Conservation (phyloP, 2,329 filamentous ascomycete genomes). For the Beauveria sp. region DNA sequence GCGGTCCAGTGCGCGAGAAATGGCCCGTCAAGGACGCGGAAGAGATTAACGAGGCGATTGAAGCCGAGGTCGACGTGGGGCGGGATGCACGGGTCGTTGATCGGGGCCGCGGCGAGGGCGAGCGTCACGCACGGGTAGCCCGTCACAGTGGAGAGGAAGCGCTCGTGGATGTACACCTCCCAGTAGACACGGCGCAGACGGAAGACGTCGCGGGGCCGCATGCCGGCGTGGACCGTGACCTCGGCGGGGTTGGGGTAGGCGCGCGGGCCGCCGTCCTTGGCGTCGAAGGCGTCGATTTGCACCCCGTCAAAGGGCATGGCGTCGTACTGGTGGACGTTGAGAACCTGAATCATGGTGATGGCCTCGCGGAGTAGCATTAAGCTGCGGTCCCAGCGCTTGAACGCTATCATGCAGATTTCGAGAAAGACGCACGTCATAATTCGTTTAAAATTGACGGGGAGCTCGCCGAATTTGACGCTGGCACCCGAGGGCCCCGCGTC, state of each 20-base stretch:
- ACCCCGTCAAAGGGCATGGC: background rate
- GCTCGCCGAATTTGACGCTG: conserved; percentile 30
- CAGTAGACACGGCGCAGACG: conserved; percentile 42
- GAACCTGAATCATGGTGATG: conserved; percentile 36
- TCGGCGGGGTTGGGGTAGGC: background rate
- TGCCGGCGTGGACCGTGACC: background rate
- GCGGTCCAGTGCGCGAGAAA: conserved; percentile 31
- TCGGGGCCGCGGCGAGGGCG: conserved; percentile 24
- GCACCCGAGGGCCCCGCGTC: conserved; percentile 17
- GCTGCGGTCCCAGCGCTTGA: conserved; percentile 39
- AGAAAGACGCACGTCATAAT: conserved; percentile 46
- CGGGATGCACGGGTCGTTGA: conserved; percentile 26
- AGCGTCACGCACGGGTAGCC: conserved; percentile 33
- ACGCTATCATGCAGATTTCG: conserved; percentile 43
- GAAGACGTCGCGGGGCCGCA: conserved; percentile 1
- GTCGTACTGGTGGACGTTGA: conserved; percentile 34
- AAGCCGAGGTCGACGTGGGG: conserved; percentile 30
- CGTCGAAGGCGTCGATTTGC: background rate
- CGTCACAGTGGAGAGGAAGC: conserved; percentile 45
- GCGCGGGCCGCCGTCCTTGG: background rate
- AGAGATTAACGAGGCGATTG: conserved; percentile 30
- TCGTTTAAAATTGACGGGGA: conserved; percentile 34
- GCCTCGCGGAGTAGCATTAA: conserved; percentile 44
- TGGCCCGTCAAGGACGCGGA: conserved; percentile 30
- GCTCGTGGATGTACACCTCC: conserved; percentile 49